Evolutionary conservation across 139 green algal species (phyloP).

Genomic region (Chlamydomonas asymmetrica): DNA sequence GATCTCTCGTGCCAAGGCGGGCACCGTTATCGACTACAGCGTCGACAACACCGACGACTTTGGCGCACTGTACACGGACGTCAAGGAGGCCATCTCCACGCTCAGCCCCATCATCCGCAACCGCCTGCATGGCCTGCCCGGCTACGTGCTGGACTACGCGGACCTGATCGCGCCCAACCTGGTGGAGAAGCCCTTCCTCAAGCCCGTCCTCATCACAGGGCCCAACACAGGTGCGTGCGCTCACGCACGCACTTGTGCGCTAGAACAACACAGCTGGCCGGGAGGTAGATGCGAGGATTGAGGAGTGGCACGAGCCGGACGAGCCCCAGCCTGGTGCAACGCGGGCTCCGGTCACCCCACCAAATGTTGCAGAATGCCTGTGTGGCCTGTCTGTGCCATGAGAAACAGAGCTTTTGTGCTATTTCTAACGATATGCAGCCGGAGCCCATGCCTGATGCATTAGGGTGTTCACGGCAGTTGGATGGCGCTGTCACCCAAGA

Average conservation of each 20-base stretch:
- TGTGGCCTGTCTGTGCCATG: too few species aligned
- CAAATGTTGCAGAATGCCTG: too few species aligned
- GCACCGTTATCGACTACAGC: conserved; percentile 6
- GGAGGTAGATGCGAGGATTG: too few species aligned
- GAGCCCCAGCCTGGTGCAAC: too few species aligned
- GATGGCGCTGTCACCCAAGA: too few species aligned
- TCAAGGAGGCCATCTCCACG: conserved; percentile 71
- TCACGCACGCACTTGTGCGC: neutral
- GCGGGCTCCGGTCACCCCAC: too few species aligned
- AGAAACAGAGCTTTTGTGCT: too few species aligned
- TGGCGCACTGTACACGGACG: conserved; percentile 10
- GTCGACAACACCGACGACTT: conserved; percentile 24
- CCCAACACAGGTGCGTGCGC: conserved; percentile 21
- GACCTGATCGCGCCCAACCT: conserved; percentile 78
- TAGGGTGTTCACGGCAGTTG: too few species aligned
- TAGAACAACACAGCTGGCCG: too few species aligned
- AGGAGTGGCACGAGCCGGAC: too few species aligned
- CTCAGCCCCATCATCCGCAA: conserved; percentile 78
- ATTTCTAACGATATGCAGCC: too few species aligned
- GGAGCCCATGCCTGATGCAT: too few species aligned
- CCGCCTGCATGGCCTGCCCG: conserved; percentile 66
- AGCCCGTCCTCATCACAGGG: conserved; percentile 49
- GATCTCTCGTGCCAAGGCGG: neutral
- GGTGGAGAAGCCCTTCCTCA: conserved; percentile 77
- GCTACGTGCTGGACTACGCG: conserved; percentile 82